These are phyloP conservation scores for Scutellaria barbata DNA, from an alignment of 257 asterid genomes.

Conservation along the genomic window DNA sequence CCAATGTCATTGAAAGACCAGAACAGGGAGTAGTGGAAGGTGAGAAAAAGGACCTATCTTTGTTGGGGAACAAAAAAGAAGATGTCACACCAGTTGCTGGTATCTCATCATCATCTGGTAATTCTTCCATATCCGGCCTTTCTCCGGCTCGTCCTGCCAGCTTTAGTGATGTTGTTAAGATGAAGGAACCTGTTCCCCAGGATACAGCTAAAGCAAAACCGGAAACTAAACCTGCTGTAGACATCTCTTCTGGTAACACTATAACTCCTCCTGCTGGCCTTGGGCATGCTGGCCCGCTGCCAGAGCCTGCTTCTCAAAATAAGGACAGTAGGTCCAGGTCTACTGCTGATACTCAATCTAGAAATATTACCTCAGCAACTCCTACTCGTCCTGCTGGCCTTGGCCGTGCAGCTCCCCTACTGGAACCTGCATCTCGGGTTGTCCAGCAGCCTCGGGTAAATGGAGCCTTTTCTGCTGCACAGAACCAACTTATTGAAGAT, in stretches of 20 bases:
- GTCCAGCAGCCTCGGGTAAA: slow-evolving; percentile 83
- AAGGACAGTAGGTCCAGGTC: slow-evolving; percentile 40
- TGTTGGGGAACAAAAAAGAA: slow-evolving; percentile 37
- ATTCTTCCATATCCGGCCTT: slow-evolving; percentile 35
- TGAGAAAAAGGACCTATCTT: slow-evolving; percentile 39
- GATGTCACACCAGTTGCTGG: slow-evolving; percentile 39
- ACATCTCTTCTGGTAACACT: slow-evolving; percentile 44
- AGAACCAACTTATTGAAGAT: slow-evolving; percentile 76
- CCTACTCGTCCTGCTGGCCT: slow-evolving; percentile 89
- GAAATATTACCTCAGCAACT: slow-evolving; percentile 42
- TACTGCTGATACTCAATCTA: slow-evolving; percentile 30
- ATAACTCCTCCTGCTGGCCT: slow-evolving; percentile 44
- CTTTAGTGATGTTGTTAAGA: slow-evolving; percentile 29
- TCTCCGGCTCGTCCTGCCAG: slow-evolving; percentile 31
- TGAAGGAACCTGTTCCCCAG: slow-evolving; percentile 42
- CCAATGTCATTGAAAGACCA: slow-evolving; percentile 33
- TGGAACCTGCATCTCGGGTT: slow-evolving; percentile 74
- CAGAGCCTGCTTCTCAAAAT: slow-evolving; percentile 43
- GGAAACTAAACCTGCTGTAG: slow-evolving; percentile 47
- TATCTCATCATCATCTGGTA: slow-evolving; percentile 37
- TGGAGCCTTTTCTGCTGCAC: slow-evolving; percentile 66
- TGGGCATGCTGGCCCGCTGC: slow-evolving; percentile 37
- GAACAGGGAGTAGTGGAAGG: slow-evolving; percentile 45
- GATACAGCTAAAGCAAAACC: slow-evolving; percentile 29
- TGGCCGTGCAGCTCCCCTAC: slow-evolving; percentile 81